Base-by-base conservation (phyloP, 176 grass and related monocot genomes). In the bread wheat (Triticum aestivum) region DNA sequence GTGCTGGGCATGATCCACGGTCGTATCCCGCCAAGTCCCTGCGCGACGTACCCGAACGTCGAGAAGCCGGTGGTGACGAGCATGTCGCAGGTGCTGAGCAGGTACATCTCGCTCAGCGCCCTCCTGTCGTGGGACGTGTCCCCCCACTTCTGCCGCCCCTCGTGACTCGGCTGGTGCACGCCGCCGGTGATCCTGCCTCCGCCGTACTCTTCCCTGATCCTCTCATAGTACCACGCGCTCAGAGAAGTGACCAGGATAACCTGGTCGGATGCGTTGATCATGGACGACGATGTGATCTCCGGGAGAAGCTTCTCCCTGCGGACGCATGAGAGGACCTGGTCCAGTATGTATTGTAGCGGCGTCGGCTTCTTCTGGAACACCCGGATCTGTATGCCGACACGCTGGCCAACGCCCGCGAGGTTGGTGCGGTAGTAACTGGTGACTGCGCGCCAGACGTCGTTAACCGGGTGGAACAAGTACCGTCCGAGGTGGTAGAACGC, bases 381-480 rank as follows among this genome's bases (percentile, higher is more conserved):
- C 74, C 93, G 79, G 38, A 92, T 80, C 68, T 94, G 92, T 4
- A 94, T 35, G 37, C 92, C 92, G 37, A 94, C 39, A 37, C 56
- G 79, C 75, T 87, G 77, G 30, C 71, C 39, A 8, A 78, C 87
- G 23, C 47, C 77, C 2, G 74, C 61, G 73, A 89, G 90, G 76
- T 84, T 3, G 6, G 79, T 11, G 15, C 14, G n/a, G 29, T 92
- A 69, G 69, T 89, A 95, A 9, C 81, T 39, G 15, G 78, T 89
- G 47, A 95, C 62, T 15, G 54, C 29, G 11, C 44, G 66, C 94
- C 94, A 95, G 6, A 93, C 91, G 17, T 54, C 44, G 75, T 95
- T 95, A 45, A n/a, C 32, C 24, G 94, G 89, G 65, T 91, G 94
- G 85, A 95, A 93, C 5, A 93, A 78, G 74, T 95, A 95, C 2